phyloP scores from a whole-genome alignment of 257 asterid species.

The Perilla frutescens region DNA sequence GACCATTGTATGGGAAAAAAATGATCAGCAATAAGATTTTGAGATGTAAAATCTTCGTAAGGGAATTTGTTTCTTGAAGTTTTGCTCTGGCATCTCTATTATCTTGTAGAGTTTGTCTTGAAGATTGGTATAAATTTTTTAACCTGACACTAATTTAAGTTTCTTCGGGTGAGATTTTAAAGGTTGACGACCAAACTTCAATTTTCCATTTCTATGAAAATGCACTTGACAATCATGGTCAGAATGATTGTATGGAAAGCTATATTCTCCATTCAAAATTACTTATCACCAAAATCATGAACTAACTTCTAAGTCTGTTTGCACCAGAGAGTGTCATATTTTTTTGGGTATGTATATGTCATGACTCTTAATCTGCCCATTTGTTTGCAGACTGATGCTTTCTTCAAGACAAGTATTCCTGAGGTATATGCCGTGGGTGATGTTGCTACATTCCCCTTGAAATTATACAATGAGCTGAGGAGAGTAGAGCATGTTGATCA shows the following conservation, averaged over 20 bases:
- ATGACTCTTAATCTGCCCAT: slow-evolving; percentile 19
- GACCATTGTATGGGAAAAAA: not conserved
- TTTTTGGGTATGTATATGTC: not conserved
- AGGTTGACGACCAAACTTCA: no score
- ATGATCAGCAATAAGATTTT: slow-evolving; percentile 9
- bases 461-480: slow-evolving; percentile 73
- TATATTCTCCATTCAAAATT: not conserved
- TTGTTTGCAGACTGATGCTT: slow-evolving; percentile 80
- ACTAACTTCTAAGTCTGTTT: not conserved
- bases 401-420: slow-evolving; percentile 78
- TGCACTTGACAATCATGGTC: not conserved
- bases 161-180: no score
- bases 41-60: not conserved
- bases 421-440: slow-evolving; percentile 96
- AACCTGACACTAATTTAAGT: no score
- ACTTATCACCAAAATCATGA: not conserved
- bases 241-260: not conserved
- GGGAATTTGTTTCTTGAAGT: not conserved
- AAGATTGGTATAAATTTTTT: no score
- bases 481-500: slow-evolving; percentile 97
- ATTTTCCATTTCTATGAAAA: not conserved
- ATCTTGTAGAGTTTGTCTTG: no score
- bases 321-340: not conserved
- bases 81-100: no score
- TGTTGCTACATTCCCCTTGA: slow-evolving; percentile 94